Evolutionary conservation across 495 filamentous ascomycete genomes (phyloP), one percentile per base, ranked within the genome.

Genomic region (Trichocladium uniseriatum): DNA sequence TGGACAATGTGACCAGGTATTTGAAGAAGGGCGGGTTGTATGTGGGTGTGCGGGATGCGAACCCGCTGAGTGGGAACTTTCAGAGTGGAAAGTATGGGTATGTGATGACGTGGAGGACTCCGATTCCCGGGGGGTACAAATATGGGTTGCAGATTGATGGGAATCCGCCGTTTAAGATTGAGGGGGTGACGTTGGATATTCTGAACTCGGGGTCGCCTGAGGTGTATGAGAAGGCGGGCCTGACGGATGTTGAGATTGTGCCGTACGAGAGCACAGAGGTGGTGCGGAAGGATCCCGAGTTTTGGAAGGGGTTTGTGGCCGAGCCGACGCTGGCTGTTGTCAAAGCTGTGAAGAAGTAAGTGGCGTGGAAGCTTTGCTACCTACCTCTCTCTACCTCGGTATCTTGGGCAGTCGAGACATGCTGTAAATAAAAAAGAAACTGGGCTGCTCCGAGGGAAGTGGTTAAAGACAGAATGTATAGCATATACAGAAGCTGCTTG

Each of bases 11-110:
- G 5, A 51, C 38, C 0, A 15, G 38, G 16, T 45, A 53, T 18
- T 37, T 65, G n/a, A 64, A 65, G 54, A 46, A 56, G 0, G 65
- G 61, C 3, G 65, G 61, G 0, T 43, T 41, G 13, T 65, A 62
- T 27, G 28, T 62, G 13, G 54, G 58, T 1, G 53, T 62, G 9
- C 38, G 60, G 14, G 39, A 42, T 18, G 19, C 36, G 10, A 56
- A 53, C 19, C 21, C 57, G 0, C 22, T 37, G 3, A 50, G 51
- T 34, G 35, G 43, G n/a, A 44, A 38, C 7, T 29, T 55, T 19
- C 18, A 16, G 2, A 19, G 43, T 0, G 56, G 55, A 6, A 60
- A 60, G 24, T 62, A 67, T 34, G 64, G 64, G 0, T 41, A 5
- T 56, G 38, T 20, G 47, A 11, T 14, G 48, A 57, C 6, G 22